Base-by-base conservation (phyloP, 352 stramenopile genomes). In the Phytopythium chamaehyphon region DNA sequence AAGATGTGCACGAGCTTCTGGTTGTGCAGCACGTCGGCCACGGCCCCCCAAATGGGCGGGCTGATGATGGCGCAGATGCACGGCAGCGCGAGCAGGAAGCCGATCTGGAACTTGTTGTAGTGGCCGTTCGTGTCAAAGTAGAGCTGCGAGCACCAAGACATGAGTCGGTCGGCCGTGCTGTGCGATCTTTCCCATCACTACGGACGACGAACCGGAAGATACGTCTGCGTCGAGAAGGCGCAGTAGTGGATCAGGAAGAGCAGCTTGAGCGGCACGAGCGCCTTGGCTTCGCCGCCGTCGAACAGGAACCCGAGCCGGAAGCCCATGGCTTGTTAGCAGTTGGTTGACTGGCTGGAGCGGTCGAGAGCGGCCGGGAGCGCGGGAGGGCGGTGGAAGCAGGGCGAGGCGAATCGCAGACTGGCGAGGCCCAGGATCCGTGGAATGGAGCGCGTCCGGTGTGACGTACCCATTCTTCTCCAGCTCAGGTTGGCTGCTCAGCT, bases 91-190 rank as follows among this genome's bases (percentile, higher is more conserved):
- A 83, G 58, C 52, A 91, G 44, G 16, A 91, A 61, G 26, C 77
- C 81, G 54, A 91, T 91, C 69, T 91, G 81, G 61, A 89, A 72
- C 73, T 86, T 86, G 69, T 71, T 61, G 38, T 73, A 83, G 62
- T 83, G 53, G 19, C 71, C 51, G 22, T 56, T 76, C 46, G 61
- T 64, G 42, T 80, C 70, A 56, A 77, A 81, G 64, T 77, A 81
- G 54, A 77, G 69, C 69, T 78, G 50, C 10, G 10, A 22, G 37
- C 28, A n/a, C n/a, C n/a, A n/a, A n/a, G n/a, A n/a, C n/a, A n/a
- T n/a, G n/a, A n/a, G n/a, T n/a, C n/a, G n/a, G n/a, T n/a, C n/a
- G n/a, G n/a, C n/a, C n/a, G n/a, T n/a, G n/a, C n/a, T n/a, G n/a
- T 33, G 28, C 28, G 28, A 33, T 33, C 28, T 33, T 33, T 33